Evolutionary conservation across 1,284 basidiomycete genomes (phyloP).

Genomic region (Taiwanofungus camphoratus): DNA sequence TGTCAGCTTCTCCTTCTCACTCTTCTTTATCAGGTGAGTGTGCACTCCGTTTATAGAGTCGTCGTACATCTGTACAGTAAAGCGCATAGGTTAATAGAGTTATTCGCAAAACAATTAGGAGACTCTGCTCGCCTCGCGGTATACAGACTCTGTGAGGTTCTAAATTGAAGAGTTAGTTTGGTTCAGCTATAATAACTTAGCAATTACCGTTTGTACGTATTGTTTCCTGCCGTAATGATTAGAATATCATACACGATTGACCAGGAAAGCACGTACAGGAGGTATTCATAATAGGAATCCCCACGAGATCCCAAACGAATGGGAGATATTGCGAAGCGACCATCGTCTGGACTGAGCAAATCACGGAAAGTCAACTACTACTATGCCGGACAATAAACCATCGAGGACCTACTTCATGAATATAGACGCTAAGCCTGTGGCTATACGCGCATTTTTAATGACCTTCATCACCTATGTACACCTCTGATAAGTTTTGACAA

Average conservation of each 20-base stretch:
- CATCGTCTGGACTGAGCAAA: conserved; percentile 49
- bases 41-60: conserved; percentile 81
- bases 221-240: conserved; percentile 52
- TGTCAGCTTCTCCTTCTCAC: conserved; percentile 51
- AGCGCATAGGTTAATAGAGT: neutral
- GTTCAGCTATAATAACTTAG: conserved; percentile 1
- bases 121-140: conserved; percentile 55
- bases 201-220: conserved; percentile 66
- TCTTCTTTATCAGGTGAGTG: conserved; percentile 64
- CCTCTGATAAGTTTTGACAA: conserved; percentile 3
- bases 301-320: conserved; percentile 90
- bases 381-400: neutral
- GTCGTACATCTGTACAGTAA: conserved; percentile 82
- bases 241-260: conserved; percentile 1
- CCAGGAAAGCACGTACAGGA: conserved; percentile 50
- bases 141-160: conserved; percentile 76
- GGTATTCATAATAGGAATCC: conserved; percentile 94
- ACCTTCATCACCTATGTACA: conserved; percentile 62
- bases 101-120: neutral
- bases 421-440: conserved; percentile 78
- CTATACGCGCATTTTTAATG: conserved; percentile 56
- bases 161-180: conserved; percentile 26
- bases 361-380: neutral
- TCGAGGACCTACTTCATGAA: conserved; percentile 62
- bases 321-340: conserved; percentile 67